Percentiles rank a stretch among this genome's conserved stretches.
Conservation (phyloP, 2,329 filamentous ascomycete genomes). For the Emericellopsis atlantica region DNA sequence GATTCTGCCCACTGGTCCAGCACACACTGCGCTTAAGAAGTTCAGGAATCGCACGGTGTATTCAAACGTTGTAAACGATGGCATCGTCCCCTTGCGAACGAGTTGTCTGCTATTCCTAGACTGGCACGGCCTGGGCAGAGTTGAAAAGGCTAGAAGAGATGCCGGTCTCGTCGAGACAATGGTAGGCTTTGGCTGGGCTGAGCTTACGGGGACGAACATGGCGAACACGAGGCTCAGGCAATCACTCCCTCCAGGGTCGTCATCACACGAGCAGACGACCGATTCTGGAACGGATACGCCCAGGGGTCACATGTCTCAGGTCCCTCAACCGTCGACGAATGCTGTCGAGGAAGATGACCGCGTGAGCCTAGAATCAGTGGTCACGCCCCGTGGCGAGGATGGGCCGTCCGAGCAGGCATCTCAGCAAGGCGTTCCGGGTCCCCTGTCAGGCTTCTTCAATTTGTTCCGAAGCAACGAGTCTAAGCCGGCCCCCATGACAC, state of each 20-base stretch:
- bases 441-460: constrained; percentile 54
- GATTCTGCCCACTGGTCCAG: constrained; percentile 83
- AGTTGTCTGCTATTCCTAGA: constrained; percentile 95
- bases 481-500: constrained; percentile 34
- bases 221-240: constrained; percentile 30
- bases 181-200: constrained; percentile 88
- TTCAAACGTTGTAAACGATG: constrained; percentile 95
- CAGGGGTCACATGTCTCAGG: constrained; percentile 35
- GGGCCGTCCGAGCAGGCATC: not conserved
- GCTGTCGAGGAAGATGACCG: constrained; percentile 57
- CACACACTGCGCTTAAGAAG: constrained; percentile 73
- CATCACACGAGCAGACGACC: constrained; percentile 7
- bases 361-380: constrained; percentile 37
- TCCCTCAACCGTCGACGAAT: constrained; percentile 58
- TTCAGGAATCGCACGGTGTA: constrained; percentile 89
- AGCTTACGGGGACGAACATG: constrained; percentile 65
- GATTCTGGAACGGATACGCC: constrained; percentile 22
- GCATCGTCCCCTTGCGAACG: constrained; percentile 87
- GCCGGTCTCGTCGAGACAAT: constrained; percentile 88
- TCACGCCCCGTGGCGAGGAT: constrained; percentile 13
- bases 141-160: constrained; percentile 87
- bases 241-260: not conserved
- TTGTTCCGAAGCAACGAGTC: constrained; percentile 55
- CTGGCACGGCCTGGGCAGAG: constrained; percentile 85
- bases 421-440: constrained; percentile 24